Evolutionary conservation across 768 basidiomycete species (phyloP).

Genomic region (Artomyces pyxidatus): DNA sequence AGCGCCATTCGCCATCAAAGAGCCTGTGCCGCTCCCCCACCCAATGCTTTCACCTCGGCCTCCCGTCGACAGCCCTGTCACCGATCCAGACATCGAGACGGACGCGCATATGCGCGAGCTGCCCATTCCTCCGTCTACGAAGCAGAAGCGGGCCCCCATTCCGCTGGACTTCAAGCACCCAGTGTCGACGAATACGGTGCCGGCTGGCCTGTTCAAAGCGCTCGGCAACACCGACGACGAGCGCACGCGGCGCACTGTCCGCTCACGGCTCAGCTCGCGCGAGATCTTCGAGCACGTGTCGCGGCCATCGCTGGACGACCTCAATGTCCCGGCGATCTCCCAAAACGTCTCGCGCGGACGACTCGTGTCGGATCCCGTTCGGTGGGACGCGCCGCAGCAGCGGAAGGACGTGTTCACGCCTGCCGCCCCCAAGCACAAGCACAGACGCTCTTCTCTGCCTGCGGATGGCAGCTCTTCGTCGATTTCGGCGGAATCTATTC

Average conservation of each 20-base stretch:
- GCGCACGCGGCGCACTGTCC: constrained; percentile 60
- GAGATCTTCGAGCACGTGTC: constrained; percentile 65
- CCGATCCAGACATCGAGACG: constrained; percentile 16
- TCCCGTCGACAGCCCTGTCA: constrained; percentile 18
- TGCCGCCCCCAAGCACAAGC: constrained; percentile 15
- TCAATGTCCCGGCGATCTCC: constrained; percentile 61
- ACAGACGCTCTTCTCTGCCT: constrained; percentile 28
- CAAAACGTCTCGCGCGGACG: constrained; percentile 45
- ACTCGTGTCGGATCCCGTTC: constrained; percentile 52
- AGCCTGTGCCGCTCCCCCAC: background rate
- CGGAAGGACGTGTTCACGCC: constrained; percentile 35
- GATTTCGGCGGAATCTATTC: constrained; percentile 34
- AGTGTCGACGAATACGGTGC: constrained; percentile 63
- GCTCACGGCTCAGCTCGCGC: constrained; percentile 66
- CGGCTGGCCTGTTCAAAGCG: constrained; percentile 82
- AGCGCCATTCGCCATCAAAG: constrained; percentile 15
- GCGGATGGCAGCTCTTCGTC: constrained; percentile 42
- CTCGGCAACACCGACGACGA: constrained; percentile 52
- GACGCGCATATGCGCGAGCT: constrained; percentile 24
- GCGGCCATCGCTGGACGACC: constrained; percentile 71
- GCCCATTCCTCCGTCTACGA: constrained; percentile 26
- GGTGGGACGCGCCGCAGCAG: constrained; percentile 22
- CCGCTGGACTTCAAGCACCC: constrained; percentile 72
- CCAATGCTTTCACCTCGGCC: constrained; percentile 14
- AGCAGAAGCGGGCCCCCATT: constrained; percentile 62